Base-by-base conservation (phyloP, 768 basidiomycete genomes). In the Gyrodon lividus region DNA sequence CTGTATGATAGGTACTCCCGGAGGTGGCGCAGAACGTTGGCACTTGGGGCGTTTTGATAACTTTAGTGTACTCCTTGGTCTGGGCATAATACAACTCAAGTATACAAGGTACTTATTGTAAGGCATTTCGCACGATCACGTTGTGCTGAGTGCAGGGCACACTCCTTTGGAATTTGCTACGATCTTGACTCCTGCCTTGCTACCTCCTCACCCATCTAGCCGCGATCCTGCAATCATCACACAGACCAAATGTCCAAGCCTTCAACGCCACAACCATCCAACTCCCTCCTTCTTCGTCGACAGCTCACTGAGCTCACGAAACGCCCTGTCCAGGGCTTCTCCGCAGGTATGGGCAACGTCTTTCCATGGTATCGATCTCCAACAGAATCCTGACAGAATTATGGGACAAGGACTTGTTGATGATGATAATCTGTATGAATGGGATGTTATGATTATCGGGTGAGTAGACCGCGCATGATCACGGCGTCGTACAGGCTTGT, bases 401-500 rank as follows among this genome's bases (percentile, higher is more conserved):
- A 46, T 58, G 61, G 55, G 58, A 62, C 62, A 63, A 84, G 96
- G 96, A 35, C 83, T 99, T 48, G 94, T 94, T 41, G 93, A 98
- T 68, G 96, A 98, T 52, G 80, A 84, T 70, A 95, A 98, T 73
- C 74, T 98, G 12, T 92, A 88, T 52, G 95, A 98, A 74, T 99
- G 97, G 97, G 94, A 97, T 59, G 80, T 98, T 64, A 77, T 97
- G 66, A 86, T 97, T 59, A 96, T 96, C 65, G 92, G 93, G 92
- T 95, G 57, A 52, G 83, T 72, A 42, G 20, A 54, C 42, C 43
- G 23, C 48, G 26, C 49, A 46, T 43, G 38, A 43, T 69, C 49
- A 43, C 43, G 46, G 45, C 41, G 23, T 44, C 47, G 16, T 50
- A n/a, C 44, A 39, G 23, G 31, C 30, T 45, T 46, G 63, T 58